Base-by-base conservation (phyloP, 768 basidiomycete species). In the Suillus bovinus region DNA sequence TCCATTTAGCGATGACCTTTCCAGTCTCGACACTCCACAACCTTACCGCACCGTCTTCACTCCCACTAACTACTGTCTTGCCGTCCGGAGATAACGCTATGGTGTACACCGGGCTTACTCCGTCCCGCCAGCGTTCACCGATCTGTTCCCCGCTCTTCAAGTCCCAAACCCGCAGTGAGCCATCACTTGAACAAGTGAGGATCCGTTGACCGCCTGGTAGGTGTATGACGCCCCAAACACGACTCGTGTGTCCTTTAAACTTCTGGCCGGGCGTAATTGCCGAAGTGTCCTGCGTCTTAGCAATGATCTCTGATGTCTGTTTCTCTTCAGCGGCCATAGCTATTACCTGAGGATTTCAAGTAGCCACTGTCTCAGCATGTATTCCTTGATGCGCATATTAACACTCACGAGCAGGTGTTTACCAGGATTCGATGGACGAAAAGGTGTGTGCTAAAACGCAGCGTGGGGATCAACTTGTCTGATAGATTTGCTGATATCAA, bases 51-150 rank as follows among this genome's bases (percentile, higher is more conserved):
- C 47, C 16, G 17, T 29, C 47, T 1, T 9, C 16, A 10, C 47
- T 29, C 9, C 47, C 47, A 8, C 47, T 29, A 17, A 17, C 47
- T 9, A 49, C 47, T 29, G 29, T 49, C 47, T 29, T 49, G 27
- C 47, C 27, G 27, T 49, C 47, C 4, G 4, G 27, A 49, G 16
- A 29, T 27, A 49, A 17, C 9, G 27, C 47, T 49, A 49, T 49
- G 0, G 7, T 29, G 2, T 0, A 10, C 27, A 29, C 27, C 10
- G 0, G 0, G 17, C 16, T 29, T 29, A 10, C 17, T 17, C 27
- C 47, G 27, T 49, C 47, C 8, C 47, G 7, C 47, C 47, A 49
- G 16, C 29, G 16, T 9, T 29, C 27, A 16, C 47, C 47, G 9
- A 29, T 17, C 9, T 49, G 47, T 29, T 49, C 29, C 17, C 47